phyloP scores from a whole-genome alignment of 2,329 filamentous ascomycete genomes.

The Penicillium sp. region DNA sequence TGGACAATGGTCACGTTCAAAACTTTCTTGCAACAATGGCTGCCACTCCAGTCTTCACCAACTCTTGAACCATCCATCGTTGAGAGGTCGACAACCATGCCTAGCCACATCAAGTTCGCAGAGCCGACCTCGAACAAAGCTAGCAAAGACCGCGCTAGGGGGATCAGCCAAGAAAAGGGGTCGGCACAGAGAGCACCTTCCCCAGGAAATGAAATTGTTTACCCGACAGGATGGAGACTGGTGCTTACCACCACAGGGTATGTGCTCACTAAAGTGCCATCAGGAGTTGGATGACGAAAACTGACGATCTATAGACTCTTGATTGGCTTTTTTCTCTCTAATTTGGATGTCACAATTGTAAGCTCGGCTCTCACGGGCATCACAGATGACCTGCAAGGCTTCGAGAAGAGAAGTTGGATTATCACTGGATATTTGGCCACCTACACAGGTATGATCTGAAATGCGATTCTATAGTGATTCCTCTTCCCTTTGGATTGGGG shows the following conservation, averaged over 20 bases:
- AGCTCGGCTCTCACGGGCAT: constrained; percentile 39
- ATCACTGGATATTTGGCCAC: constrained; percentile 38
- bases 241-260: constrained; percentile 25
- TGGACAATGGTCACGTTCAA: constrained; percentile 15
- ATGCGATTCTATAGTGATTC: neutral
- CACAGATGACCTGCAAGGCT: constrained; percentile 35
- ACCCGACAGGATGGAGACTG: constrained; percentile 26
- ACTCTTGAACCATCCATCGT: constrained; percentile 16
- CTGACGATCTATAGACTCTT: constrained; percentile 21
- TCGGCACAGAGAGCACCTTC: constrained; percentile 21
- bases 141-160: neutral
- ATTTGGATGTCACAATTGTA: constrained; percentile 37
- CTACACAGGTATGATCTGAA: constrained; percentile 30
- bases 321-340: constrained; percentile 34
- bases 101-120: constrained; percentile 23
- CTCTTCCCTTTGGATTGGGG: neutral
- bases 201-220: constrained; percentile 27
- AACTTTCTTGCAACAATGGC: constrained; percentile 23
- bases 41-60: constrained; percentile 14
- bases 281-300: neutral
- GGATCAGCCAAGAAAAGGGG: constrained; percentile 22
- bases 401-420: constrained; percentile 37
- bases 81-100: constrained; percentile 17
- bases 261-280: neutral
- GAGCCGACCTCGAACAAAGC: constrained; percentile 19